A percentile compares a stretch with the other conserved stretches of the same genome.
Conservation (phyloP, 306 rosid genomes). For the Sicyos edulis region DNA sequence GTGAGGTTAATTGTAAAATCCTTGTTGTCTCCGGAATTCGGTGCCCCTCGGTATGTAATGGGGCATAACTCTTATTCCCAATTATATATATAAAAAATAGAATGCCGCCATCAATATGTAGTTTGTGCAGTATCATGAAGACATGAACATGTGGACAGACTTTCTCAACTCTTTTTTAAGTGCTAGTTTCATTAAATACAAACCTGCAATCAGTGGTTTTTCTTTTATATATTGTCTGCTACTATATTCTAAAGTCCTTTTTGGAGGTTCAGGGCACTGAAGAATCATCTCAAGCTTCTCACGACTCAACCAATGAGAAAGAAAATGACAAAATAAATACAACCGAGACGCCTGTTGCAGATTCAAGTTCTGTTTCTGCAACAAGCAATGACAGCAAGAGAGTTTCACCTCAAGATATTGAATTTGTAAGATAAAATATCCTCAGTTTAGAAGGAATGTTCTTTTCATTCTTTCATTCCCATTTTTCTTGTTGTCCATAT, state of each 20-base stretch:
- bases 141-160: not conserved
- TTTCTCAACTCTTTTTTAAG: not conserved
- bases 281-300: conserved; percentile 77
- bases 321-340: conserved; percentile 55
- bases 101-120: not conserved
- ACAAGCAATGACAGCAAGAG: conserved; percentile 80
- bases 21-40: no score
- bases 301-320: conserved; percentile 58
- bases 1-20: no score
- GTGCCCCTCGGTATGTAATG: no score
- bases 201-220: not conserved
- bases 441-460: conserved; percentile 3
- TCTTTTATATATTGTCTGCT: conserved; percentile 3
- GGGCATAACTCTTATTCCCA: no score
- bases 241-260: conserved; percentile 13
- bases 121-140: not conserved
- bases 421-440: conserved; percentile 55
- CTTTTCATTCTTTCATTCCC: conserved; percentile 17
- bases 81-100: no score
- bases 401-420: conserved; percentile 90
- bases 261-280: conserved; percentile 47
- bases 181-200: not conserved
- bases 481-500: not conserved
- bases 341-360: conserved; percentile 72
- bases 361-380: conserved; percentile 70